These are phyloP conservation scores for Primulina tabacum DNA, from an alignment of 257 asterid genomes.

Conservation along the genomic window DNA sequence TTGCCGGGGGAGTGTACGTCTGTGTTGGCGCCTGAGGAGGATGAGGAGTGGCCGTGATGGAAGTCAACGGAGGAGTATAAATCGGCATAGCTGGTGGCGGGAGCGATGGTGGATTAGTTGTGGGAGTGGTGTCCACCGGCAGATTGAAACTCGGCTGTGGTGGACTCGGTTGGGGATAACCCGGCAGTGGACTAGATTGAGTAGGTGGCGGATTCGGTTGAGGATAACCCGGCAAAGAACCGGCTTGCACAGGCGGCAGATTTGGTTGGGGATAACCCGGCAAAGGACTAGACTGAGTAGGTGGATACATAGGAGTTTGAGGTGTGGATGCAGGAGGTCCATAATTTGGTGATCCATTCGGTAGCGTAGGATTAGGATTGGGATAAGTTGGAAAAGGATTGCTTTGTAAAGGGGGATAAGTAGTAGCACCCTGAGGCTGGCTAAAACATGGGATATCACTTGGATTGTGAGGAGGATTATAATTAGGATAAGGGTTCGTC, in stretches of 20 bases:
- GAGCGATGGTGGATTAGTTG: background rate
- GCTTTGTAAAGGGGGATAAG: constrained; percentile 26
- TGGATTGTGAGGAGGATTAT: constrained; percentile 9
- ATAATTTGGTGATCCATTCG: constrained; percentile 1
- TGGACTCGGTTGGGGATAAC: background rate
- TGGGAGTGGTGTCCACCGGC: background rate
- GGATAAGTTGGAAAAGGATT: constrained; percentile 15
- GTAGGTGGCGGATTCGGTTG: background rate
- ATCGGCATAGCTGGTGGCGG: background rate
- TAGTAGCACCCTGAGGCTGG: constrained; percentile 9
- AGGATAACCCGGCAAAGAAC: background rate
- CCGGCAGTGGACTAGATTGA: background rate
- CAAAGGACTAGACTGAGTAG: background rate
- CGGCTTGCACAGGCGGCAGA: background rate
- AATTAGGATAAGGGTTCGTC: constrained; percentile 19
- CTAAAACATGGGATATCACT: background rate
- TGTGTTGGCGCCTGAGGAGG: background rate
- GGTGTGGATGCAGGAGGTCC: background rate
- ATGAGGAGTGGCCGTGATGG: background rate
- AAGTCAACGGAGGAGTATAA: background rate
- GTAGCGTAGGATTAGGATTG: background rate
- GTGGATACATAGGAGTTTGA: background rate
- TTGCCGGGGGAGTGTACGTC: constrained; percentile 4
- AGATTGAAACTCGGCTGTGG: background rate
- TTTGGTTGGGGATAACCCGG: constrained; percentile 1